Evolutionary conservation across 805 yeast genomes (phyloP).

Genomic region (Metschnikowia hibisci): DNA sequence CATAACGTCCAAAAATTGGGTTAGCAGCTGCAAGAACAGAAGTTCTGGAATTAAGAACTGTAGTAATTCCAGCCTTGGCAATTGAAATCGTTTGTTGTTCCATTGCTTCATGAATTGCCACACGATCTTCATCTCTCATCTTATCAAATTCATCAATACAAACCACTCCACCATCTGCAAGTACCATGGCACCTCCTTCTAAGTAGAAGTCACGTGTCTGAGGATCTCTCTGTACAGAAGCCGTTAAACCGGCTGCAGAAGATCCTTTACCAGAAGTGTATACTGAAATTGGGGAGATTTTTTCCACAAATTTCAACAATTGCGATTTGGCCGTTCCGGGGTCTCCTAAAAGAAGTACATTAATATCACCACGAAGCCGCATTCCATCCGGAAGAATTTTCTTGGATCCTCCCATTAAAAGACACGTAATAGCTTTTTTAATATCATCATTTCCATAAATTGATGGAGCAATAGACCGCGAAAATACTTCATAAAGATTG

Average conservation of each 20-base stretch:
- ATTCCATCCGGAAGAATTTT: constrained; percentile 92
- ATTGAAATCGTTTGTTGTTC: constrained; percentile 98
- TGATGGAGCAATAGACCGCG: constrained; percentile 91
- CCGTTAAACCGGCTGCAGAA: constrained; percentile 98
- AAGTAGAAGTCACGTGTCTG: constrained; percentile 85
- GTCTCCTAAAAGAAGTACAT: constrained; percentile 89
- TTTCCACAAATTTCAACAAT: constrained; percentile 89
- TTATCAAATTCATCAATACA: constrained; percentile 99
- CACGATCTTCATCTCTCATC: constrained; percentile 98
- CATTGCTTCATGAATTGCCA: constrained; percentile 99
- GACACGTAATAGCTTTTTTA: constrained; percentile 88
- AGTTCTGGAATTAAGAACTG: constrained; percentile 92
- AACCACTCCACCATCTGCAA: constrained; percentile 98
- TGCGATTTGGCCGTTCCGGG: constrained; percentile 99
- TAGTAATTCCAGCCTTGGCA: constrained; percentile 98
- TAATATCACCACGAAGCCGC: constrained; percentile 95
- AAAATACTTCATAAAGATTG: constrained; percentile 77
- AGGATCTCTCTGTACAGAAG: constrained; percentile 91
- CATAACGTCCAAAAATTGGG: constrained; percentile 95
- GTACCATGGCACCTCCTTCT: constrained; percentile 99
- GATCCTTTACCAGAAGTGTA: constrained; percentile 99
- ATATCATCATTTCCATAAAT: constrained; percentile 92
- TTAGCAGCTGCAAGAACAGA: constrained; percentile 97
- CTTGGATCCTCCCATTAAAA: constrained; percentile 91
- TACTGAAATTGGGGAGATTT: constrained; percentile 89